Evolutionary conservation across 371 early-diverging fungal species (phyloP).

Genomic region (Rhizopus sp.): DNA sequence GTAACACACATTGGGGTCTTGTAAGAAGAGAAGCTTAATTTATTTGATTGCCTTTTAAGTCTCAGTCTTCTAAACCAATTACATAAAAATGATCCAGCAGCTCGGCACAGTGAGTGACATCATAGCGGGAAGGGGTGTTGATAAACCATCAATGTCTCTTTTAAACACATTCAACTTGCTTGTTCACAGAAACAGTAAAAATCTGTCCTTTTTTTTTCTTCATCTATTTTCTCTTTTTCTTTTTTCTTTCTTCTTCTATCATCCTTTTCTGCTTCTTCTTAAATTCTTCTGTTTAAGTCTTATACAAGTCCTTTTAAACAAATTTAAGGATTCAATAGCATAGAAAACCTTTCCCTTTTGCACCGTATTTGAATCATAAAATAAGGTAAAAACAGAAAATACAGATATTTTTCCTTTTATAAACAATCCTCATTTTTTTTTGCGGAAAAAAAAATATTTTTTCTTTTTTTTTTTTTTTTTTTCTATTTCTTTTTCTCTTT

Average conservation of each 20-base stretch:
- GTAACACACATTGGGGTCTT: too few relatives aligned
- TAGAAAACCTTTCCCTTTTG: background rate
- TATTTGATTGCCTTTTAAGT: too few relatives aligned
- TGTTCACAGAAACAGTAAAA: background rate
- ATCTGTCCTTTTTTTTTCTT: background rate
- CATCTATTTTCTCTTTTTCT: background rate
- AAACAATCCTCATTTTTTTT: constrained; percentile 7
- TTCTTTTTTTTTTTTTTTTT: background rate
- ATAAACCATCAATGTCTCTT: background rate
- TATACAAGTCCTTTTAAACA: background rate
- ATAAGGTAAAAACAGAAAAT: background rate
- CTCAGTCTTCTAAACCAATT: background rate
- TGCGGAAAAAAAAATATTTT: background rate
- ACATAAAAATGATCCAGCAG: background rate
- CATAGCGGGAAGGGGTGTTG: constrained; percentile 1
- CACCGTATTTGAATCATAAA: too few relatives aligned
- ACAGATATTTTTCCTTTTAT: constrained; percentile 7
- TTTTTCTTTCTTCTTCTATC: background rate
- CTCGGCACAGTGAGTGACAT: constrained; percentile 3
- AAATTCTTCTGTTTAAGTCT: background rate
- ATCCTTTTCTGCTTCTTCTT: background rate
- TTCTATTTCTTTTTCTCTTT: background rate
- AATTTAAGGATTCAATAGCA: background rate
- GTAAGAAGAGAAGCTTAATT: too few relatives aligned
- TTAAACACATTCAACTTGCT: background rate